Conservation (phyloP, 257 asterid species). For the Striga asiatica region DNA sequence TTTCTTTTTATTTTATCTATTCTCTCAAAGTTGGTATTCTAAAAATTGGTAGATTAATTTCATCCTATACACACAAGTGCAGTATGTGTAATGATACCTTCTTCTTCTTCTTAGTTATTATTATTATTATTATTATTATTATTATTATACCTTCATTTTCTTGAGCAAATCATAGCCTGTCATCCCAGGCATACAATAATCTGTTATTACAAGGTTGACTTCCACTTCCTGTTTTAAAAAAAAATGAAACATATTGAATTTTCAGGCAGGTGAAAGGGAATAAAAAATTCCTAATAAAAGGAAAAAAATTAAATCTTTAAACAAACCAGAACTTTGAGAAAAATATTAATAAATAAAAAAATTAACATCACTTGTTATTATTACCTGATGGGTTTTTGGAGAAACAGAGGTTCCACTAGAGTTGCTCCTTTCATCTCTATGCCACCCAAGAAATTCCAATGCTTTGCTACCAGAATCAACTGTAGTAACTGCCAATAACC, state of each 20-base stretch:
- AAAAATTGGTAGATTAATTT: too few relatives aligned
- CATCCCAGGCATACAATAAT: slow-evolving; percentile 60
- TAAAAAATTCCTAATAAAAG: neutral
- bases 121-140: too few relatives aligned
- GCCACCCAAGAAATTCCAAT: slow-evolving; percentile 44
- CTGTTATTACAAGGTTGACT: slow-evolving; percentile 46
- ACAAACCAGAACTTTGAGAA: neutral
- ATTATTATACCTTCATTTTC: slow-evolving; percentile 40
- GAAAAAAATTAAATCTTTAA: slow-evolving; percentile 19
- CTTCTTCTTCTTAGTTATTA: too few relatives aligned
- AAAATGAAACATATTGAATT: too few relatives aligned
- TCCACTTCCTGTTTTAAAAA: slow-evolving; percentile 40
- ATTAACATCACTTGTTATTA: neutral
- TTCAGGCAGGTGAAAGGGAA: too few relatives aligned
- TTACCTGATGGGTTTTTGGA: neutral
- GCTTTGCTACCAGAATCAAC: slow-evolving; percentile 59
- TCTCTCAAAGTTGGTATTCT: too few relatives aligned
- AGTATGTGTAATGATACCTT: too few relatives aligned
- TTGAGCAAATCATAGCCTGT: slow-evolving; percentile 58
- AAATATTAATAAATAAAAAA: neutral
- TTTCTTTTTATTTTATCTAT: too few relatives aligned
- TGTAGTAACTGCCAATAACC: slow-evolving; percentile 46
- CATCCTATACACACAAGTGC: too few relatives aligned
- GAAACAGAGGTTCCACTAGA: slow-evolving; percentile 1
- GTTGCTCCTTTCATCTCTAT: slow-evolving; percentile 16